Base-by-base conservation (phyloP, 2,329 filamentous ascomycete species). In the Aspergillus sclerotialis region DNA sequence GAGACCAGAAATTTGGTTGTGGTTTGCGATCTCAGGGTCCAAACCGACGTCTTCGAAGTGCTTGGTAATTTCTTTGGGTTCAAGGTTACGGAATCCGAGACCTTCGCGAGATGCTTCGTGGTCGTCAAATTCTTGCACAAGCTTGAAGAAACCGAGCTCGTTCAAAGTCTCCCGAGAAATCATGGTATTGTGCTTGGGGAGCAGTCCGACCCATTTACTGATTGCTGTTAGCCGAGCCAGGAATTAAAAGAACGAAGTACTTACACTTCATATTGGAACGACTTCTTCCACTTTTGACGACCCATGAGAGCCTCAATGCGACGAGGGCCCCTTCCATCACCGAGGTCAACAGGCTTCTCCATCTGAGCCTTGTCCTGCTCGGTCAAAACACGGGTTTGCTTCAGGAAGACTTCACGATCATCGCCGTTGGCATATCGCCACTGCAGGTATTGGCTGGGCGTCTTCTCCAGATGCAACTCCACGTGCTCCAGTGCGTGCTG, bases 401-500 rank as follows among this genome's bases (percentile, higher is more conserved):
- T 98, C 78, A 98, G 80, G 64, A 93, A 77, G 26, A 96, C 90
- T 62, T 98, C 92, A 33, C 92, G 86, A 53, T 98, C 92, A 50
- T 96, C 92, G 56, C 92, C 92, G 56, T 96, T 87, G 53, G 86
- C 86, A 59, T 96, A 98, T 53, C 92, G 85, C 92, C 92, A 98
- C 67, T 96, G 92, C 21, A 98, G 76, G 58, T 98, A 98, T 67
- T 98, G 92, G 62, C 94, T 96, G 26, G 92, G 92, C 0, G 92
- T 98, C 78, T 98, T 98, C 67, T 98, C 92, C 50, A 96, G 72
- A 58, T 98, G 92, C 90, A 95, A 94, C 68, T 98, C 90, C 8
- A 98, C 92, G 77, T 98, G 92, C 72, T 98, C 92, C 9, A 98
- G 75, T 28, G 92, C 92, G 64, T 98, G 92, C 70, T 98, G 92